Percentiles rank a stretch among this genome's conserved stretches.
phyloP scores from a whole-genome alignment of 2,329 filamentous ascomycete genomes.

The Phialocephala subalpina region DNA sequence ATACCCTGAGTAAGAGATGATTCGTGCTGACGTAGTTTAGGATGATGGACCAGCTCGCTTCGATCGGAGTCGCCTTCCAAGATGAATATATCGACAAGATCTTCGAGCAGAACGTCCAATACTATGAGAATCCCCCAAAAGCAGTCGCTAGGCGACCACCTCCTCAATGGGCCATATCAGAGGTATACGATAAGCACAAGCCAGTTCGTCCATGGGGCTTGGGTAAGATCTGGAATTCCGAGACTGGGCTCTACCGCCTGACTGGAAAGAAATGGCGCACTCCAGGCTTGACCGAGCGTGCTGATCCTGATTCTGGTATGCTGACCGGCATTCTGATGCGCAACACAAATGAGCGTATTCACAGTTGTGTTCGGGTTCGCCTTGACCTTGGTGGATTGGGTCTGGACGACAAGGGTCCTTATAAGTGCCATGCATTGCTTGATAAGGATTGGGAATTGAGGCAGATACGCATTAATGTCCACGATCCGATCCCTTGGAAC shows the following conservation, averaged over 20 bases:
- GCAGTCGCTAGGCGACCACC: constrained; percentile 26
- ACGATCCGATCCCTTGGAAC: constrained; percentile 47
- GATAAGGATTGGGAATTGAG: constrained; percentile 38
- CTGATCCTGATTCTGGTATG: constrained; percentile 49
- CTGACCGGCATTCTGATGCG: constrained; percentile 46
- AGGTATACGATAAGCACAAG: constrained; percentile 55
- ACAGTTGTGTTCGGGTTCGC: constrained; percentile 44
- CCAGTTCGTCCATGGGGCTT: constrained; percentile 50
- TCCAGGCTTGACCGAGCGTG: constrained; percentile 48
- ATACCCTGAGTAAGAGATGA: too few relatives aligned
- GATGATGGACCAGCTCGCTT: constrained; percentile 38
- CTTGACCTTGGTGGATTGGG: constrained; percentile 46
- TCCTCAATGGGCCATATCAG: constrained; percentile 54
- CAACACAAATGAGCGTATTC: constrained; percentile 49
- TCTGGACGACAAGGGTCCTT: constrained; percentile 51
- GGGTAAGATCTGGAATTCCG: constrained; percentile 45
- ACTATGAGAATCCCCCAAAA: constrained; percentile 37
- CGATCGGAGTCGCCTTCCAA: constrained; percentile 46
- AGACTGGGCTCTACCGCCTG: constrained; percentile 49
- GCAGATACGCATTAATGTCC: constrained; percentile 34
- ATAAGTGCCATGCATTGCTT: constrained; percentile 52
- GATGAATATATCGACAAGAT: constrained; percentile 44
- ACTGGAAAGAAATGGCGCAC: constrained; percentile 48
- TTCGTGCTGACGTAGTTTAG: constrained; percentile 34
- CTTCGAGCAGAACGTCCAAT: constrained; percentile 41